phyloP scores from a whole-genome alignment of 495 filamentous ascomycete species.

The Aspergillus indologenus region DNA sequence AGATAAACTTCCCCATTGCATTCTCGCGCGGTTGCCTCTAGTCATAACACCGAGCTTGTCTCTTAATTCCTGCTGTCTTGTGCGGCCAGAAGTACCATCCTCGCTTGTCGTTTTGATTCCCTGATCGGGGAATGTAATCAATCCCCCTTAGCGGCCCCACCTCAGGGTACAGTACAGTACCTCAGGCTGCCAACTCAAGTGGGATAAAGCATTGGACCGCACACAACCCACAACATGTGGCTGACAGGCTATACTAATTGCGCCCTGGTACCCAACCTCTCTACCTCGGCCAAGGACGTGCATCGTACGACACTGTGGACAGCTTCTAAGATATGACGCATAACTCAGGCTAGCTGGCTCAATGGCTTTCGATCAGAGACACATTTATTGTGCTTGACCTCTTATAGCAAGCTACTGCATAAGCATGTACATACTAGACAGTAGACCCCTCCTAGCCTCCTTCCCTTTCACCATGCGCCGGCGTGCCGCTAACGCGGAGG shows the following conservation, averaged over 20 bases:
- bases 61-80: not conserved
- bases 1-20: not conserved
- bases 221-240: constrained; percentile 4
- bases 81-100: not conserved
- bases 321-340: not conserved
- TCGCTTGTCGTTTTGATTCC: not conserved
- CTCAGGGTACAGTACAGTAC: not conserved
- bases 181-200: not conserved
- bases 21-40: not conserved
- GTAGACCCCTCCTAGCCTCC: constrained; percentile 10
- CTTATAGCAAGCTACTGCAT: not conserved
- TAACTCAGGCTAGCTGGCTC: not conserved
- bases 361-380: not conserved
- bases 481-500: constrained; percentile 29
- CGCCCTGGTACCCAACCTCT: not conserved
- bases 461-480: constrained; percentile 14
- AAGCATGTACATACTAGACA: not conserved
- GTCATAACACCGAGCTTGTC: too few species aligned
- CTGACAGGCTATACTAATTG: not conserved
- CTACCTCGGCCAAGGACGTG: not conserved
- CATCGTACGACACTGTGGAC: not conserved
- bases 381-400: not conserved
- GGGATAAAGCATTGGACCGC: not conserved
- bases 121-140: not conserved
- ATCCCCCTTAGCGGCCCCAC: constrained; percentile 1